Base-by-base conservation (phyloP, 345 rosid species). In the Aurinia saxatilis region DNA sequence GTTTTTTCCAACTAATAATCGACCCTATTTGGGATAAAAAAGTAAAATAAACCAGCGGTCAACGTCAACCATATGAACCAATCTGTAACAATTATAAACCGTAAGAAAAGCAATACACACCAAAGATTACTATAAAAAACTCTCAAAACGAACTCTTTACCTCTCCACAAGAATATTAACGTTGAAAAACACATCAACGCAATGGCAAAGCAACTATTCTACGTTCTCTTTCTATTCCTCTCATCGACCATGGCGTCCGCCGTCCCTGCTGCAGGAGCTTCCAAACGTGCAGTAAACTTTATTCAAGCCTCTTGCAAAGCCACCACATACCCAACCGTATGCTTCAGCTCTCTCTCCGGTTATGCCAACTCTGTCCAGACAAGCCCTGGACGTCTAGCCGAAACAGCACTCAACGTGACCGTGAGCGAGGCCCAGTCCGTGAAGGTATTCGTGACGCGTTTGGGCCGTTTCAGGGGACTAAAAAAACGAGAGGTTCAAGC, bases 351-450 rank as follows among this genome's bases (percentile, higher is more conserved):
- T 33, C 88, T 92, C 37, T 74, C 86, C 0, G 53, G 57, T 13
- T 85, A 77, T 10, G 86, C 96, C 40, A 33, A 62, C 36, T 35
- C 85, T 18, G 79, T 92, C 72, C 81, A 75, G 25, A 74, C 73
- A 33, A 92, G 81, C 68, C 95, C 81, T 1, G 63, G 53, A 21
- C 85, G 84, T 35, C 49, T 92, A 58, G 85, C 88, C n/a, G 77
- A 75, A 47, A 80, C 95, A 1, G 95, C 98, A 52, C 77, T 92
- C 57, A 58, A 78, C 1, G 90, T 87, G 21, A 92, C 93, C 72
- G 55, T 83, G 0, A 51, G 49, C 53, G 67, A 77, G 55, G 93
- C 95, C 1, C 75, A 78, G 42, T 68, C 75, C 48, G 58, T 90
- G 4, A 75, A 65, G 41, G 53, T 73, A 10, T 89, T 78, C 35